Percentiles rank a stretch among this genome's conserved stretches.
These are phyloP conservation scores for Platanthera guangdongensis DNA, from an alignment of 106 monocot genomes.

Conservation along the genomic window DNA sequence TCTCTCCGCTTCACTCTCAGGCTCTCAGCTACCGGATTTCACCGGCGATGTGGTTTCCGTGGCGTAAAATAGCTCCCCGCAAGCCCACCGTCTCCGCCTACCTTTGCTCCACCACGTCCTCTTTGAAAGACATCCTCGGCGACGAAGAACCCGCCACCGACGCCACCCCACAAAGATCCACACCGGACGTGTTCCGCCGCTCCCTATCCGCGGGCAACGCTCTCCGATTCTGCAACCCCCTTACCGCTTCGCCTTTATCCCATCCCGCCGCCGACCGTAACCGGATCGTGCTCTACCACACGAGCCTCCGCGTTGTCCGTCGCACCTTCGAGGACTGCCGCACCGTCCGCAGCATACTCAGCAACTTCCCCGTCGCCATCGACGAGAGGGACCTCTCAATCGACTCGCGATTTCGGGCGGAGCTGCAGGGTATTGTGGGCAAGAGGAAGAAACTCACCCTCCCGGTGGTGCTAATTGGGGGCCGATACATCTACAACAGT, in stretches of 20 bases:
- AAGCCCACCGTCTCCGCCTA: not conserved
- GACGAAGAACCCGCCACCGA: slow-evolving; percentile 3
- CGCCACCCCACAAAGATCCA: not conserved
- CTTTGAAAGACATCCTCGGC: slow-evolving; percentile 11
- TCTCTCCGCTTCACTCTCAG: not conserved
- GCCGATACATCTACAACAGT: too few species aligned
- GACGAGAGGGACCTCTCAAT: too few species aligned
- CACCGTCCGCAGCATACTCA: too few species aligned
- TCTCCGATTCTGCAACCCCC: slow-evolving; percentile 9
- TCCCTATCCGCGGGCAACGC: slow-evolving; percentile 9
- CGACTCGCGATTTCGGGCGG: too few species aligned
- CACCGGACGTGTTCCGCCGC: slow-evolving; percentile 13
- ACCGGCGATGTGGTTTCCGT: slow-evolving; percentile 1
- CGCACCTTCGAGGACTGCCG: too few species aligned
- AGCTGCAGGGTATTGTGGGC: too few species aligned
- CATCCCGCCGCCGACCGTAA: not conserved
- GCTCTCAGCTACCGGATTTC: not conserved
- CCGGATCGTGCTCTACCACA: slow-evolving; percentile 7
- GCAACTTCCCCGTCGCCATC: too few species aligned
- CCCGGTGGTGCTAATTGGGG: too few species aligned
- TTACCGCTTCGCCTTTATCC: not conserved
- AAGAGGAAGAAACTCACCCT: too few species aligned
- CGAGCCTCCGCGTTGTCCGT: slow-evolving; percentile 12
- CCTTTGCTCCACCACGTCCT: not conserved
- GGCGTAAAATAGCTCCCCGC: not conserved